Evolutionary conservation across 176 grass and related monocot species (phyloP), one percentile per base, ranked within the genome.

Genomic region (Microstegium vimineum): DNA sequence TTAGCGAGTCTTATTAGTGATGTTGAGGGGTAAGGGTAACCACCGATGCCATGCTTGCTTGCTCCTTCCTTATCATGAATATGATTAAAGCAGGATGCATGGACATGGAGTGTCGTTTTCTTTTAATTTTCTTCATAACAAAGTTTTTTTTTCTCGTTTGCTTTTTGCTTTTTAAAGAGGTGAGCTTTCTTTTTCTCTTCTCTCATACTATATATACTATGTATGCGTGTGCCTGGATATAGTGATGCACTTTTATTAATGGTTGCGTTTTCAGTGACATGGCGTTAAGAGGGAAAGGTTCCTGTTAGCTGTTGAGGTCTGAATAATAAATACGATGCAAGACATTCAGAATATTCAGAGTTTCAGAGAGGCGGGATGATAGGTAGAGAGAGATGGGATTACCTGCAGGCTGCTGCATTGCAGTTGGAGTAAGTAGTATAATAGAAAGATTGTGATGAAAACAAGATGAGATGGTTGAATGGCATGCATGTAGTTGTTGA

Each of bases 91-190:
- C 31, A 70, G 56, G 41, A 62, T 49, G 16, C 22, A n/a, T 37
- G 3, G 47, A 59, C n/a, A n/a, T n/a, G n/a, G n/a, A n/a, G n/a
- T n/a, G n/a, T 59, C 25, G 25, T 46, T 45, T n/a, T 61, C 4
- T 40, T 61, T 61, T 40, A 0, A 2, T 5, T 74, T 34, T 34
- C 10, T 28, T 5, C 25, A 14, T 32, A 18, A 32, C 22, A 8
- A 51, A 28, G 9, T 12, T 61, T 61, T 27, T 62, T 14, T 28
- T 68, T 28, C 9, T 62, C 1, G 2, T 56, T 23, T 60, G 56
- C 51, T 56, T 76, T 54, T 2, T 36, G n/a, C n/a, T n/a, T n/a
- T n/a, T n/a, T n/a, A 59, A 87, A 82, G 76, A 87, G 26, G n/a
- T 41, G 41, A 63, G 31, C 74, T 70, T 87, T 62, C 30, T 64